These are phyloP conservation scores for Danielia oregonensis DNA, from an alignment of 805 yeast species.

Conservation along the genomic window DNA sequence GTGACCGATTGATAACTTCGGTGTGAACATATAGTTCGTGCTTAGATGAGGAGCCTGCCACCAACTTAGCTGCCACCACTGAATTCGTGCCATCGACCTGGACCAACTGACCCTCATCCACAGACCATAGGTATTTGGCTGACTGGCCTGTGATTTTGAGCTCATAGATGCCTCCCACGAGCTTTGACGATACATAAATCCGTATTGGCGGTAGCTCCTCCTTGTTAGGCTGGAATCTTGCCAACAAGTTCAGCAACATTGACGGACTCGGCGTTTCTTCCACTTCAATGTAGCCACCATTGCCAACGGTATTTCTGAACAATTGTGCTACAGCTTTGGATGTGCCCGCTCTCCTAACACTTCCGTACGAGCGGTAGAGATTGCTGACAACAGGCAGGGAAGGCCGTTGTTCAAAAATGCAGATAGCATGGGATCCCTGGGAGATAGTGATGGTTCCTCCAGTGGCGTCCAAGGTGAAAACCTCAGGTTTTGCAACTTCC, in stretches of 20 bases:
- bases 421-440: background rate
- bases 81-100: conserved; percentile 4
- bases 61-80: conserved; percentile 2
- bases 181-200: conserved; percentile 13
- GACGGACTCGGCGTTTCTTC: conserved; percentile 2
- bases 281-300: conserved; percentile 17
- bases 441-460: background rate
- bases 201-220: conserved; percentile 3
- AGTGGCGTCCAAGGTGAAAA: too few relatives aligned
- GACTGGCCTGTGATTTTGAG: conserved; percentile 7
- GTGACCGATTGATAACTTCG: conserved; percentile 6
- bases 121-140: conserved; percentile 7
- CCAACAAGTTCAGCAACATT: conserved; percentile 1
- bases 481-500: too few relatives aligned
- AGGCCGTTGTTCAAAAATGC: conserved; percentile 1
- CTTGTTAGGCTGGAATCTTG: background rate
- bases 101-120: conserved; percentile 6
- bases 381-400: conserved; percentile 1
- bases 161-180: conserved; percentile 8
- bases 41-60: background rate
- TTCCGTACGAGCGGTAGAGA: conserved; percentile 6
- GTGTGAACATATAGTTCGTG: conserved; percentile 5
- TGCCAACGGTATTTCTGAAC: conserved; percentile 15
- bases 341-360: conserved; percentile 1
- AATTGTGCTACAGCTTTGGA: conserved; percentile 4